A percentile compares a stretch with the other conserved stretches of the same genome.
These are phyloP conservation scores for Lobosporangium transversale DNA, from an alignment of 192 early-diverging fungal genomes.

Conservation along the genomic window DNA sequence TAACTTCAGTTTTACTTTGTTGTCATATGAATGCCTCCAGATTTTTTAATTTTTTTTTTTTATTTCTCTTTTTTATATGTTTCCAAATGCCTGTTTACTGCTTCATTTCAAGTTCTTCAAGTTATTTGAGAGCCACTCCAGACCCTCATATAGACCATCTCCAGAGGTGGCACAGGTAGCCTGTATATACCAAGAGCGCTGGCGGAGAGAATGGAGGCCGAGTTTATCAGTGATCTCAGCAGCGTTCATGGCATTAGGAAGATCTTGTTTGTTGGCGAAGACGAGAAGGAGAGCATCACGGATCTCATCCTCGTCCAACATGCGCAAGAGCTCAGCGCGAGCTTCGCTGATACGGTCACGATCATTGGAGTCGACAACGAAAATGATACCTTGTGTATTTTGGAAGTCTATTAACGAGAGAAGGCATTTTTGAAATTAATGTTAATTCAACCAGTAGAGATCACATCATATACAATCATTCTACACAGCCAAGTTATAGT, in stretches of 20 bases:
- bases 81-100: background rate
- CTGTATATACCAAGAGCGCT: slow-evolving; percentile 94
- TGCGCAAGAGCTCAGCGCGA: slow-evolving; percentile 91
- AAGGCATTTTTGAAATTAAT: too few relatives aligned
- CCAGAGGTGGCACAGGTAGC: slow-evolving; percentile 91
- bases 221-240: slow-evolving; percentile 95
- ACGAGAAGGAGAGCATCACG: slow-evolving; percentile 89
- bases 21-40: background rate
- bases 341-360: slow-evolving; percentile 93
- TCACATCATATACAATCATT: too few relatives aligned
- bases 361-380: slow-evolving; percentile 97
- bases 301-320: slow-evolving; percentile 96
- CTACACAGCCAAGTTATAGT: too few relatives aligned
- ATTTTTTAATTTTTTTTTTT: slow-evolving; percentile 9
- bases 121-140: slow-evolving; percentile 89
- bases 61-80: slow-evolving; percentile 22
- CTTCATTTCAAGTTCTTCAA: slow-evolving; percentile 61
- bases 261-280: slow-evolving; percentile 99
- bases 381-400: slow-evolving; percentile 96
- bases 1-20: too few relatives aligned
- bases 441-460: too few relatives aligned
- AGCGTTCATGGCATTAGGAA: slow-evolving; percentile 94
- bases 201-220: slow-evolving; percentile 81
- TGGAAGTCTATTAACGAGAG: slow-evolving; percentile 87
- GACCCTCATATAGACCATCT: slow-evolving; percentile 96